A percentile compares a stretch with the other conserved stretches of the same genome.
These are phyloP conservation scores for Toxoplasma gondii DNA, from an alignment of 169 alveolate species.

Conservation along the genomic window DNA sequence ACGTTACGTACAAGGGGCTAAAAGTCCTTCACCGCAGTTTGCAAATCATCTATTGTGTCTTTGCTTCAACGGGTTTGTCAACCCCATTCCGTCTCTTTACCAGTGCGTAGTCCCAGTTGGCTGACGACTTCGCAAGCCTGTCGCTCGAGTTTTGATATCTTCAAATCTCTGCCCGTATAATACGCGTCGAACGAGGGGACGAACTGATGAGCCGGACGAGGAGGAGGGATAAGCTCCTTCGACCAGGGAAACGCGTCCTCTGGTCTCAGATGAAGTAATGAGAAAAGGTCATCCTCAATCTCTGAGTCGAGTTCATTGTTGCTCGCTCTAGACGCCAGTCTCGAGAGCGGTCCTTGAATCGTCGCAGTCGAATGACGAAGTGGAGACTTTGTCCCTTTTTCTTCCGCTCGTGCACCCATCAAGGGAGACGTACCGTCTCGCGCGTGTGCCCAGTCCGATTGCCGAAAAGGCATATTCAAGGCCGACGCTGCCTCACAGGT, in stretches of 20 bases:
- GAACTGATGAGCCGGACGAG: neutral
- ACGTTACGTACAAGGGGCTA: too few relatives aligned
- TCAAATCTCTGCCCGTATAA: neutral
- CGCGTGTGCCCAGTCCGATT: too few relatives aligned
- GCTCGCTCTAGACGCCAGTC: neutral
- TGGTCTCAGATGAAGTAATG: neutral
- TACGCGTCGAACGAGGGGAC: slow-evolving; percentile 32
- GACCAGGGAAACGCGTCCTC: slow-evolving; percentile 3
- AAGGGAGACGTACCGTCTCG: neutral
- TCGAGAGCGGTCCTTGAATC: neutral
- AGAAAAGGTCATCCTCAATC: neutral
- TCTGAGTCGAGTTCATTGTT: neutral
- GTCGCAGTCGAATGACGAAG: neutral
- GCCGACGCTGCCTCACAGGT: too few relatives aligned
- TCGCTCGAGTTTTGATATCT: neutral
- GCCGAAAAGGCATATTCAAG: too few relatives aligned
- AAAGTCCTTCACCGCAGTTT: too few relatives aligned
- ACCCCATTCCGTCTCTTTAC: neutral
- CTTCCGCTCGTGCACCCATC: neutral
- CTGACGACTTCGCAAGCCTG: slow-evolving; percentile 16
- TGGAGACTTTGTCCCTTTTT: neutral
- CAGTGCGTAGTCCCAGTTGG: slow-evolving; percentile 10
- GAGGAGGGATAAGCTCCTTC: neutral
- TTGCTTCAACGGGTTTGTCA: too few relatives aligned
- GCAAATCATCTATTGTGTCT: too few relatives aligned